Percentiles rank a stretch among this genome's conserved stretches.
These are phyloP conservation scores for Achlya hypogyna DNA, from an alignment of 352 stramenopile species.

Conservation along the genomic window DNA sequence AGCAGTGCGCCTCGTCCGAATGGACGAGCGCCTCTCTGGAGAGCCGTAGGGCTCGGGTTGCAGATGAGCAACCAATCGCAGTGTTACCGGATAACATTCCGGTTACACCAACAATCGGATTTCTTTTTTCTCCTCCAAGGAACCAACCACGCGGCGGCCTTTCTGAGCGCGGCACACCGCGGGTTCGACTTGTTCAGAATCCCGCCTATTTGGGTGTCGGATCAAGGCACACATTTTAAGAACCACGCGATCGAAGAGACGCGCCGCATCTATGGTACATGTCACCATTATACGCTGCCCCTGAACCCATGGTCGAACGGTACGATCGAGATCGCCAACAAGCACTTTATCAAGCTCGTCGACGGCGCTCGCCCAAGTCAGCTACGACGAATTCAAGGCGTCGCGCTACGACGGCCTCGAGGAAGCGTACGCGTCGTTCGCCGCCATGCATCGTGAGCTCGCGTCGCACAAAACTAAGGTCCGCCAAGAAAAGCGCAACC, in stretches of 20 bases:
- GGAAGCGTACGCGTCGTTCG: not conserved
- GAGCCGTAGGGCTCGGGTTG: no score
- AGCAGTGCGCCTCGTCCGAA: no score
- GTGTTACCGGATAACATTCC: no score
- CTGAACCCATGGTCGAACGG: not conserved
- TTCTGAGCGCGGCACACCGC: not conserved
- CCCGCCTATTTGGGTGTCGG: not conserved
- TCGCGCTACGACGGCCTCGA: not conserved
- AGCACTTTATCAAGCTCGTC: not conserved
- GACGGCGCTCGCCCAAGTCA: not conserved
- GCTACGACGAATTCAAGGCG: not conserved
- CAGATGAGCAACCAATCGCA: no score
- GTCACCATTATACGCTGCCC: not conserved
- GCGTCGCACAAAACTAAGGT: not conserved
- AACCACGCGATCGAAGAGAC: not conserved
- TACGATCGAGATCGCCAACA: not conserved
- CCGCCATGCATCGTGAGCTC: not conserved
- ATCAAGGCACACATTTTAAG: conserved; percentile 17
- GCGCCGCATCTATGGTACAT: not conserved
- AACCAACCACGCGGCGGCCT: no score
- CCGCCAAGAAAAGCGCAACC: not conserved
- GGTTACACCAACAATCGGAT: no score
- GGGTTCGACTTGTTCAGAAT: not conserved
- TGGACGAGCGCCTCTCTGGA: no score
- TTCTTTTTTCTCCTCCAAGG: no score